Evolutionary conservation across 1,284 basidiomycete species (phyloP).

Genomic region (Dichomitus squalens): DNA sequence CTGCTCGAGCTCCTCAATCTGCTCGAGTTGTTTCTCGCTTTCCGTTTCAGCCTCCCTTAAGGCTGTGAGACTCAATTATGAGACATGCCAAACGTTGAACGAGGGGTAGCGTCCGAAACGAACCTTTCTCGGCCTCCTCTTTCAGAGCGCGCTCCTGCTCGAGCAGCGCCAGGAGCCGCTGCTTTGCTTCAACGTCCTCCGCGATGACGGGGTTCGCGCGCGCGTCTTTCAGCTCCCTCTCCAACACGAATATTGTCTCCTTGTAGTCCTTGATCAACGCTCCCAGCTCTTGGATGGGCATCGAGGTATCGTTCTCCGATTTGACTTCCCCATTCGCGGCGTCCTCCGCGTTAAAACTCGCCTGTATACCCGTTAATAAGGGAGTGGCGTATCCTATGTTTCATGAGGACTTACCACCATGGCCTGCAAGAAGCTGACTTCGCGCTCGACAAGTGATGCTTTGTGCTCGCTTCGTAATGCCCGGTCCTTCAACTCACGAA

Average conservation of each 20-base stretch:
- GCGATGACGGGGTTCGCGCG: constrained; percentile 35
- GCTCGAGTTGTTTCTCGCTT: constrained; percentile 44
- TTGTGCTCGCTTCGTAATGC: constrained; percentile 48
- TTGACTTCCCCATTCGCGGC: constrained; percentile 31
- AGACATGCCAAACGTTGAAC: background rate
- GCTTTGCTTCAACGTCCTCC: constrained; percentile 33
- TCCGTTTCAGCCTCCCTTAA: constrained; percentile 43
- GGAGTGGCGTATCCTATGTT: background rate
- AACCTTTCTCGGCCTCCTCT: constrained; percentile 48
- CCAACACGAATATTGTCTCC: constrained; percentile 44
- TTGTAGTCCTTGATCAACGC: constrained; percentile 58
- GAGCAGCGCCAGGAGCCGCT: constrained; percentile 46
- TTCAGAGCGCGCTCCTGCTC: constrained; percentile 43
- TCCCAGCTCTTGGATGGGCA: constrained; percentile 61
- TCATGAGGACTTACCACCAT: constrained; percentile 51
- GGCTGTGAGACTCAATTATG: constrained; percentile 38
- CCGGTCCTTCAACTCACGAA: constrained; percentile 45
- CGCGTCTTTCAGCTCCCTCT: constrained; percentile 44
- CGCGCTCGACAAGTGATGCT: constrained; percentile 52
- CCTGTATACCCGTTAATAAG: constrained; percentile 36
- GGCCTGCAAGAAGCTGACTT: constrained; percentile 63
- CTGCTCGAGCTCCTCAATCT: constrained; percentile 68
- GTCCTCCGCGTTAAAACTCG: constrained; percentile 63
- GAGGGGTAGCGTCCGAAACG: constrained; percentile 6
- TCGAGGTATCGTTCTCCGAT: constrained; percentile 39